Base-by-base conservation (phyloP, 2,329 filamentous ascomycete genomes). In the Aspergillus novofumigatus region DNA sequence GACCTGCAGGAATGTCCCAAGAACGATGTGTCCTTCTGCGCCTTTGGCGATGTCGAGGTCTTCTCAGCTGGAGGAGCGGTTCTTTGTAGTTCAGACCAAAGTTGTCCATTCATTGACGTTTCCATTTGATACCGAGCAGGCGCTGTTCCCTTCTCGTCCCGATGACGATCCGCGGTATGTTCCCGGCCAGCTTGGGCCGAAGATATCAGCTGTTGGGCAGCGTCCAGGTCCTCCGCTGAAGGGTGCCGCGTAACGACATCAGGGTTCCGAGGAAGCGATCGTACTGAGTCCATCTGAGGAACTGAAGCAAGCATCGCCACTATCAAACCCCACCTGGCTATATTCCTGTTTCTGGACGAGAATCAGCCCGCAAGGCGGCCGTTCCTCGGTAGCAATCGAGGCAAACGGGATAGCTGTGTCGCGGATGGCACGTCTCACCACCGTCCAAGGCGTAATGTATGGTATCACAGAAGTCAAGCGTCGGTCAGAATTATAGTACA, bases 201-300 rank as follows among this genome's bases (percentile, higher is more conserved):
- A 4, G 77, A 78, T 49, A 79, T 74, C 57, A 79, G 65, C 67
- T 79, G 77, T 65, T 77, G 77, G 54, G 77, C 77, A 57, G 77
- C 77, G 62, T 78, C 77, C 47, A 79, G 62, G 61, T 79, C 77
- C 65, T 79, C 76, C 26, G 76, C 76, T 4, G 76, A 79, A 3
- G 76, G 77, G 57, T 78, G 75, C 60, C 74, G 73, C 65, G 71
- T 65, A 53, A 73, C 59, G 62, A 65, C 69, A 56, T 68, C 63
- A 21, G 66, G 58, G 51, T 66, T 68, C 47, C 64, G 64, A 51
- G 71, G 65, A 32, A 71, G 60, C 60, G 72, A 70, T 61, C 66
- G 66, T 64, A 68, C 62, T 58, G 70, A 62, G 63, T 75, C 72
- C 71, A 74, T 74, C 64, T 69, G 68, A 54, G 69, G 61, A n/a